Base-by-base conservation (phyloP, 345 rosid genomes). In the Erysimum cheiranthoides region DNA sequence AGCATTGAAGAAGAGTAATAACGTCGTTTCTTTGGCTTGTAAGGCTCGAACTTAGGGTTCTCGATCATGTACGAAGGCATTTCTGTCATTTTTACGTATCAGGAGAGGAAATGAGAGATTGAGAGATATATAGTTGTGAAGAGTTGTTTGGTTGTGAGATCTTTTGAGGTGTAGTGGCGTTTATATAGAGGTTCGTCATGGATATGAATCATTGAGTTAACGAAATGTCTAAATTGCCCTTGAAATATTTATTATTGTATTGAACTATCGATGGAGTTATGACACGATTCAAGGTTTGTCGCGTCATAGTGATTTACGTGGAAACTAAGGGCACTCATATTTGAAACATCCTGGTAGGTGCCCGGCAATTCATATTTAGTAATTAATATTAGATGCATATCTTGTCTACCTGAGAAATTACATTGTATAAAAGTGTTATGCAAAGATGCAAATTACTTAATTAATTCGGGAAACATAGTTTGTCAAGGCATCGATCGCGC, bases 271-370 rank as follows among this genome's bases (percentile, higher is more conserved):
- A 16, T 30, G 2, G 28, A 13, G 7, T 6, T 42, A 31, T 65
- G 73, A 64, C 80, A 77, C 76, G 73, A 71, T 47, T 64, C 70
- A 52, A 68, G 70, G 34, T 56, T 54, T 57, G 80, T 71, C 73
- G 36, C 51, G 47, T 71, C 67, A 21, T 7, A 2, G 76, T 64
- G 54, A 77, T 36, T 70, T 71, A 58, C 80, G 80, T 77, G 80
- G 80, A 77, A 77, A 71, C 68, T 58, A 11, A 38, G 53, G 61
- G 36, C 2, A 54, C 10, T 70, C 46, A 3, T 17, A 65, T 71
- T 40, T 56, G 72, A 71, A 77, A 65, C 76, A 65, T 71, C 76
- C 42, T 56, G 73, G 76, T 71, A 64, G 80, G 76, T 77, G 62
- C 68, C 72, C 76, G 80, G 80, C 80, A 77, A 77, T 63, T 64